Conservation (phyloP, 2,329 filamentous ascomycete genomes). For the Sarocladiaceae sp. region DNA sequence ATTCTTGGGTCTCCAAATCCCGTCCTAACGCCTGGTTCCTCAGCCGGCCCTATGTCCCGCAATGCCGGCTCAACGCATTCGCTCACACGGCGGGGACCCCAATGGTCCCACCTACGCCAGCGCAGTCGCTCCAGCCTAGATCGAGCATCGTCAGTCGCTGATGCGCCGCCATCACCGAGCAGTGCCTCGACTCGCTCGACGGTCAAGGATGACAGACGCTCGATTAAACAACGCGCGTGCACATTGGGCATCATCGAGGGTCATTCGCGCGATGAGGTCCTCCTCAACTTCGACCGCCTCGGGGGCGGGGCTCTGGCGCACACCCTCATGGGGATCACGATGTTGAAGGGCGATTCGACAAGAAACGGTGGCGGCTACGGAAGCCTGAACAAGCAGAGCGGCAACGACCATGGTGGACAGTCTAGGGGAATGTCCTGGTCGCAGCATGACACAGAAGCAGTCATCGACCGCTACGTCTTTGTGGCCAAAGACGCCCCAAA, state of each 20-base stretch:
- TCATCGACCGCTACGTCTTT: conserved; percentile 54
- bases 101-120: conserved; percentile 49
- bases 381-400: conserved; percentile 22
- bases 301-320: conserved; percentile 57
- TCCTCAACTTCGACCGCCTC: conserved; percentile 70
- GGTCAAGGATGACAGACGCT: conserved; percentile 25
- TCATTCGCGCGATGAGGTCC: conserved; percentile 70
- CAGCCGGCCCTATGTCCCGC: conserved; percentile 29
- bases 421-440: conserved; percentile 14
- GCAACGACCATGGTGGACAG: conserved; percentile 12
- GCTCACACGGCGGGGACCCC: conserved; percentile 39
- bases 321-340: conserved; percentile 65
- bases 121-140: conserved; percentile 43
- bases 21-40: not conserved
- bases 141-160: conserved; percentile 26
- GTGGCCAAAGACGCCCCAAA: conserved; percentile 64
- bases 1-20: not conserved
- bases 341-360: conserved; percentile 45
- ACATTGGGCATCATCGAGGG: conserved; percentile 61
- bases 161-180: conserved; percentile 38
- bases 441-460: conserved; percentile 2
- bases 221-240: conserved; percentile 40
- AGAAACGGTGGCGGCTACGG: conserved; percentile 26
- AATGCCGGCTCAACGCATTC: conserved; percentile 32
- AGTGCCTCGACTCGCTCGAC: conserved; percentile 47